Evolutionary conservation across 768 basidiomycete species (phyloP), one percentile per base, ranked within the genome.

Genomic region (Gelatoporia subvermispora): DNA sequence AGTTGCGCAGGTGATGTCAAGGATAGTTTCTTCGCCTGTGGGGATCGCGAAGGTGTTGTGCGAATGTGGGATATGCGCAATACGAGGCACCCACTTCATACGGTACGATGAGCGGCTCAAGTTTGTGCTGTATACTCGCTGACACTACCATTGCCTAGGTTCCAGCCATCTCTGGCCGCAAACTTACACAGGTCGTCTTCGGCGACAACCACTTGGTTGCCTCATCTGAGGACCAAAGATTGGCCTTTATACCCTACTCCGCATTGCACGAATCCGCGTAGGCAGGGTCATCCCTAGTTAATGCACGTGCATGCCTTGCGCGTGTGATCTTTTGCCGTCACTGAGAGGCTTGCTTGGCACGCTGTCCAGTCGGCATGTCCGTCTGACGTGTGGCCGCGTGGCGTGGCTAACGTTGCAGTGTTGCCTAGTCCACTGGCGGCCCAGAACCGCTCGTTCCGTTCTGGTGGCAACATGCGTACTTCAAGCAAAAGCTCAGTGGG

Each of bases 1-100:
- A 58, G 56, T 31, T 10, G 45, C 53, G 18, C 45, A 61, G 54
- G 64, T 42, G 55, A 39, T 21, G 22, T 57, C 13, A 35, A 57
- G 9, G 23, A 22, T 28, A 55, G 65, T 40, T 58, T 62, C 20
- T 77, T 77, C 53, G 72, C 64, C 4, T 76, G 69, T 40, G 76
- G 76, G 18, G 70, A 72, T 54, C 65, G 55, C 41, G 65, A 66
- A 39, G 76, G 78, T 20, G 47, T 24, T 34, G 65, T 77, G 18
- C 69, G 68, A 11, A 31, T 78, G 9, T 79, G 78, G 77, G 76
- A 79, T 54, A 51, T 76, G 38, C 70, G 76, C 24, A 72, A 70
- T 22, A 43, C 62, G 16, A 64, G n/a, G 51, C 35, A 43, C 49
- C 61, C 41, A 46, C 56, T 48, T 47, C 53, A 31, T 5, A 40